phyloP scores from a whole-genome alignment of 805 yeast genomes.

The Ogataea sp. region DNA sequence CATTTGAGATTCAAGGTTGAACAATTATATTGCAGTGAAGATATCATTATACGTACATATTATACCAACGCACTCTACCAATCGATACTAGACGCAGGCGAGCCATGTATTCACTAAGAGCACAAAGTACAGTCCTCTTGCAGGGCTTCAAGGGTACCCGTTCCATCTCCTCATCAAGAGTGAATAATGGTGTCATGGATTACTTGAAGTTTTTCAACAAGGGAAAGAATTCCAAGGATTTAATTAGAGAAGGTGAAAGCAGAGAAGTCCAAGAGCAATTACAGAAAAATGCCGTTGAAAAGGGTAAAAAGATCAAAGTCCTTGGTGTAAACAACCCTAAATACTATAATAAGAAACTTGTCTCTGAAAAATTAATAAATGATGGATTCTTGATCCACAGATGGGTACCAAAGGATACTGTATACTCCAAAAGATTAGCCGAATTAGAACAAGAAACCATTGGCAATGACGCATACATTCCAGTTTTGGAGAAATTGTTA shows the following conservation, averaged over 20 bases:
- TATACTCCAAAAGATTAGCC: constrained; percentile 7
- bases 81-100: no score
- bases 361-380: constrained; percentile 13
- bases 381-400: constrained; percentile 19
- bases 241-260: no score
- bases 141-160: not conserved
- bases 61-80: no score
- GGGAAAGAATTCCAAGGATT: no score
- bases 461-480: constrained; percentile 4
- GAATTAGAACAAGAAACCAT: not conserved
- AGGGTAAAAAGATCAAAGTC: constrained; percentile 15
- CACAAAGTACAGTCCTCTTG: not conserved
- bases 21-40: no score
- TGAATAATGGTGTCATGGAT: constrained; percentile 18
- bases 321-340: constrained; percentile 23
- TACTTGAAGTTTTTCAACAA: constrained; percentile 23
- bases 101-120: not conserved
- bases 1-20: no score
- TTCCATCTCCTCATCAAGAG: constrained; percentile 9
- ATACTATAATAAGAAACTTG: constrained; percentile 12
- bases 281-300: not conserved
- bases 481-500: constrained; percentile 10
- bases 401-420: constrained; percentile 23
- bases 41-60: no score
- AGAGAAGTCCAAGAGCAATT: not conserved